Conservation (phyloP, 352 stramenopile genomes). For the Phytophthora foliorum region DNA sequence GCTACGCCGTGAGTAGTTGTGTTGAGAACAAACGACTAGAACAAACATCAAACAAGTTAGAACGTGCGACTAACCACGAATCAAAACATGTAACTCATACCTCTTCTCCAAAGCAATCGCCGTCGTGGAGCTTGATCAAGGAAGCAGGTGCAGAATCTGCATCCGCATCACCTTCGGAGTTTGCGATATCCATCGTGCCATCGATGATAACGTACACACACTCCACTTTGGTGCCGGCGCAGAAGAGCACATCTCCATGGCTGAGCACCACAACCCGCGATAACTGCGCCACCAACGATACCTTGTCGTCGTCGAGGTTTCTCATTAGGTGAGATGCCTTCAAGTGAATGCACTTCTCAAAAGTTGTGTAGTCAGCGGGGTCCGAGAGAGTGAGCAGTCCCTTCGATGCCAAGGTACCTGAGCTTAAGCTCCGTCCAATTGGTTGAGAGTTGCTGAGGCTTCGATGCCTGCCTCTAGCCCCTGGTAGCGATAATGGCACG, state of each 20-base stretch:
- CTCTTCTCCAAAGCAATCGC: constrained; percentile 89
- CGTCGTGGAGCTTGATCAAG: constrained; percentile 64
- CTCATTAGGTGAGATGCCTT: constrained; percentile 88
- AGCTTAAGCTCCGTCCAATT: constrained; percentile 39
- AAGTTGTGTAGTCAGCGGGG: constrained; percentile 74
- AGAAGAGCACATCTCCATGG: constrained; percentile 69
- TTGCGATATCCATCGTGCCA: constrained; percentile 67
- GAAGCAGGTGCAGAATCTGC: not conserved
- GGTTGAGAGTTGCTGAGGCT: constrained; percentile 48
- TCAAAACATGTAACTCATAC: constrained; percentile 28
- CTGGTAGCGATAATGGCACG: constrained; percentile 46
- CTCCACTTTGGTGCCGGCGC: constrained; percentile 48
- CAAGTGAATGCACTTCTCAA: constrained; percentile 89
- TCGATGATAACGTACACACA: constrained; percentile 80
- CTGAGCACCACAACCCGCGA: constrained; percentile 68
- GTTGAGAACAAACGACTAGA: constrained; percentile 77
- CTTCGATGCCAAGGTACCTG: constrained; percentile 26
- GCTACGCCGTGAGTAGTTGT: constrained; percentile 56
- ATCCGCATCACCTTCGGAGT: constrained; percentile 13
- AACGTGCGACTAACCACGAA: not conserved
- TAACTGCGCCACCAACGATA: constrained; percentile 80
- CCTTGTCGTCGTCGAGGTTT: constrained; percentile 87
- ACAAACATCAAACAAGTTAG: constrained; percentile 18
- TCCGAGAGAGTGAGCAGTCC: constrained; percentile 53
- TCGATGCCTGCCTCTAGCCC: constrained; percentile 43